Conservation (phyloP, 176 grass and related monocot genomes). For the Puya raimondii region DNA sequence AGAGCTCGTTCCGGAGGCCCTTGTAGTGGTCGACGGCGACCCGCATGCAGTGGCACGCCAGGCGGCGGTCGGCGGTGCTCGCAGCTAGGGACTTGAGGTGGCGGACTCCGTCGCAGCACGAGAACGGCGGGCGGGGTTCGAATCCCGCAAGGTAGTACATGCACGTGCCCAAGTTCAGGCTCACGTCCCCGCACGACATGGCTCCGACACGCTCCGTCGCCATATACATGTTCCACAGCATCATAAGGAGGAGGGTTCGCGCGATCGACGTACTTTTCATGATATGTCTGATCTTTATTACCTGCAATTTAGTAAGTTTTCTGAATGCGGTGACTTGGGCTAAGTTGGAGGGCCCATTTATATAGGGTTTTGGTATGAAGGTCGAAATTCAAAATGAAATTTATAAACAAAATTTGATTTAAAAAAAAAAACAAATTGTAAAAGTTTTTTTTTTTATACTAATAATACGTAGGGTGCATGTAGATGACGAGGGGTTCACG, state of each 20-base stretch:
- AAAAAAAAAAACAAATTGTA: too few relatives aligned
- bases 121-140: background rate
- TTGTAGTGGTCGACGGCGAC: slow-evolving; percentile 1
- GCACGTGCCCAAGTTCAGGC: slow-evolving; percentile 18
- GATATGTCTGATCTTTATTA: background rate
- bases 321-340: background rate
- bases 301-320: too few relatives aligned
- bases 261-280: background rate
- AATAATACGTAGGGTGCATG: too few relatives aligned
- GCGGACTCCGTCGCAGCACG: slow-evolving; percentile 15
- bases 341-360: background rate
- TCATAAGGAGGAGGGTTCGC: background rate
- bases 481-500: too few relatives aligned
- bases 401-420: too few relatives aligned
- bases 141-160: slow-evolving; percentile 10
- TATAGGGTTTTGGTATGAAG: too few relatives aligned
- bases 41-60: slow-evolving; percentile 22
- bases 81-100: slow-evolving; percentile 15
- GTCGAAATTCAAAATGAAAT: too few relatives aligned
- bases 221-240: slow-evolving; percentile 1
- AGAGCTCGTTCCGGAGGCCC: background rate
- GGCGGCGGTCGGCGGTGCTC: slow-evolving; percentile 7
- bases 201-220: background rate
- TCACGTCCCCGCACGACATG: slow-evolving; percentile 27
- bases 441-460: too few relatives aligned